Conservation (phyloP, 164 flowering plant genomes). For the Platanus orientalis region DNA sequence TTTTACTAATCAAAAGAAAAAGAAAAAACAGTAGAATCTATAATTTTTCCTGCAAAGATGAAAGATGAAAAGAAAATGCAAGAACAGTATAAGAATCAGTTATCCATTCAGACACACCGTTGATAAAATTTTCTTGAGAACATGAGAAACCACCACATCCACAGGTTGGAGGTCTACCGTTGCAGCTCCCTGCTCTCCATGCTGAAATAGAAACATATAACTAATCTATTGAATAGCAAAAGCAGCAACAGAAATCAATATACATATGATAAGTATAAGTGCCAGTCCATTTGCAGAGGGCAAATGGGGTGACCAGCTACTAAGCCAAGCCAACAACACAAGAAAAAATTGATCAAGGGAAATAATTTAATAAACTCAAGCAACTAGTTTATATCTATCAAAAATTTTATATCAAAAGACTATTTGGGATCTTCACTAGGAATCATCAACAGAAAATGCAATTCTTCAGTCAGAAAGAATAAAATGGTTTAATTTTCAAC, state of each 20-base stretch:
- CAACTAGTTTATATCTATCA: not conserved
- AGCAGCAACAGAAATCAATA: not conserved
- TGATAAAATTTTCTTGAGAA: conserved; percentile 76
- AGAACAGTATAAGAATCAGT: conserved; percentile 1
- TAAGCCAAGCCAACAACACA: too few species aligned
- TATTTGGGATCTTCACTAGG: not conserved
- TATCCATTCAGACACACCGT: conserved; percentile 29
- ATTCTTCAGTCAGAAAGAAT: too few species aligned
- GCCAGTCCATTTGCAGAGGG: not conserved
- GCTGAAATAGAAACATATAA: conserved; percentile 45
- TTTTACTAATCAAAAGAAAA: too few species aligned
- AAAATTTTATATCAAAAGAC: not conserved
- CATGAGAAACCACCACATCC: conserved; percentile 80
- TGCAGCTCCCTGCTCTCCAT: conserved; percentile 98
- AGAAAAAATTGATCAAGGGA: not conserved
- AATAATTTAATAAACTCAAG: conserved; percentile 1
- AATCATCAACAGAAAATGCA: not conserved
- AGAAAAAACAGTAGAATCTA: too few species aligned
- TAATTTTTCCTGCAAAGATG: too few species aligned
- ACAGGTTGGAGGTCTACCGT: conserved; percentile 77
- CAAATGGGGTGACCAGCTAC: not conserved
- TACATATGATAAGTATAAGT: not conserved
- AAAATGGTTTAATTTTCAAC: too few species aligned
- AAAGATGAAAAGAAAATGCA: too few species aligned
- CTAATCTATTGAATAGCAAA: not conserved